A percentile compares a stretch with the other conserved stretches of the same genome.
These are phyloP conservation scores for Candida methanosorbosa DNA, from an alignment of 805 yeast species.

Conservation along the genomic window DNA sequence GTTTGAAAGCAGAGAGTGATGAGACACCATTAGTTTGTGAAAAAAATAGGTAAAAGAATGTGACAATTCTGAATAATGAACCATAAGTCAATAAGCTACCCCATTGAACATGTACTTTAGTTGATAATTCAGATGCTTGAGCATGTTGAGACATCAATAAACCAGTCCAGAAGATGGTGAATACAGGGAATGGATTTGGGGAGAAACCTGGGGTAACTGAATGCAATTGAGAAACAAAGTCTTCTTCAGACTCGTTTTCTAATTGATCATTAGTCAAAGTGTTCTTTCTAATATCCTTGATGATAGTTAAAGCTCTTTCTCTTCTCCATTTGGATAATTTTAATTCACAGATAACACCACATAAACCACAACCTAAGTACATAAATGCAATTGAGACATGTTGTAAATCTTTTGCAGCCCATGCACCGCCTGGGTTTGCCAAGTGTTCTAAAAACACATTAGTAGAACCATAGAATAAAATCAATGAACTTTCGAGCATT, in stretches of 20 bases:
- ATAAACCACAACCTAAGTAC: conserved; percentile 85
- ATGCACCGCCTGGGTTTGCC: conserved; percentile 65
- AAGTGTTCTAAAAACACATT: conserved; percentile 89
- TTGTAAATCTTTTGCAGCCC: conserved; percentile 88
- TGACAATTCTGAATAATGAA: conserved; percentile 62
- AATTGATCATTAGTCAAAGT: conserved; percentile 4
- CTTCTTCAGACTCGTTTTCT: conserved; percentile 9
- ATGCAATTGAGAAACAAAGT: conserved; percentile 8
- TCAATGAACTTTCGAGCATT: conserved; percentile 67
- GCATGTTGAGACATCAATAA: conserved; percentile 89
- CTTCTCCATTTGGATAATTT: conserved; percentile 53
- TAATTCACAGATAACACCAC: conserved; percentile 80
- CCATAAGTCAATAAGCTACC: conserved; percentile 80
- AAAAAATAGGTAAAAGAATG: conserved; percentile 49
- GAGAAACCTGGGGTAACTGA: conserved; percentile 63
- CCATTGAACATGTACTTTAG: conserved; percentile 86
- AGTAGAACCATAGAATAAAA: conserved; percentile 82
- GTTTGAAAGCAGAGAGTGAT: conserved; percentile 21
- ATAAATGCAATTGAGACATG: conserved; percentile 87
- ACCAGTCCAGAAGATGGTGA: conserved; percentile 96
- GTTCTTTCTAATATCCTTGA: conserved; percentile 2
- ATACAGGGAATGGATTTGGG: conserved; percentile 90
- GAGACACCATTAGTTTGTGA: conserved; percentile 17
- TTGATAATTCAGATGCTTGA: conserved; percentile 73
- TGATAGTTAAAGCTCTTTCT: conserved; percentile 14